These are phyloP conservation scores for Wickerhamiella sergipiensis DNA, from an alignment of 805 yeast species.

Conservation along the genomic window DNA sequence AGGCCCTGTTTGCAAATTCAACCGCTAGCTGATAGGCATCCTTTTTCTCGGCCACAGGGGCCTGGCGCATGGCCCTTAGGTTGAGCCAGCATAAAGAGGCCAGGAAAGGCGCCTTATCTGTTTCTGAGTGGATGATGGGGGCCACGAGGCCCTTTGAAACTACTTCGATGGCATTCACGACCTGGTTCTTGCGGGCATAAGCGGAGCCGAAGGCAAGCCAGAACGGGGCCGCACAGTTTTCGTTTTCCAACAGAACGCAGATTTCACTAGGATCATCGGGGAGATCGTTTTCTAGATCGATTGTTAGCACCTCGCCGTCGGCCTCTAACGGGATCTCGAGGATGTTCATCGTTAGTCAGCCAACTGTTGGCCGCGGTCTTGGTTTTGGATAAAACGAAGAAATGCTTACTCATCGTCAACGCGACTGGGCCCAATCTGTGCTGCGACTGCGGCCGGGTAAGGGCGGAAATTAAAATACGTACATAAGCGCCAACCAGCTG, in stretches of 20 bases:
- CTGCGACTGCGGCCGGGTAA: not conserved
- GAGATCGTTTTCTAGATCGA: slow-evolving; percentile 66
- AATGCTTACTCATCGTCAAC: too few species aligned
- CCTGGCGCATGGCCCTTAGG: slow-evolving; percentile 21
- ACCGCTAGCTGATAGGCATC: slow-evolving; percentile 30
- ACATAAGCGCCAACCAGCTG: not conserved
- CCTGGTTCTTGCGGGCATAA: slow-evolving; percentile 48
- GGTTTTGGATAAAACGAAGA: too few species aligned
- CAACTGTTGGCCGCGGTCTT: too few species aligned
- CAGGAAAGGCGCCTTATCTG: slow-evolving; percentile 40
- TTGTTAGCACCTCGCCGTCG: slow-evolving; percentile 72
- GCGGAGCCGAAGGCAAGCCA: slow-evolving; percentile 84
- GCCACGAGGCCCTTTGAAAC: slow-evolving; percentile 43
- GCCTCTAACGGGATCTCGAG: slow-evolving; percentile 63
- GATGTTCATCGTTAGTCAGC: slow-evolving; percentile 14
- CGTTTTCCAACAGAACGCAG: slow-evolving; percentile 63
- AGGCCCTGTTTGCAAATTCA: slow-evolving; percentile 34
- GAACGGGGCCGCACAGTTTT: slow-evolving; percentile 57
- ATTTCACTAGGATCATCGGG: slow-evolving; percentile 86
- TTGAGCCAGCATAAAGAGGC: slow-evolving; percentile 62
- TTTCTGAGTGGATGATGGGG: slow-evolving; percentile 18
- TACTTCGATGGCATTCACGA: slow-evolving; percentile 50
- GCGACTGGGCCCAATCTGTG: too few species aligned
- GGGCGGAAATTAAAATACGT: not conserved
- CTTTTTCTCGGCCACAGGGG: slow-evolving; percentile 16